phyloP scores from a whole-genome alignment of 148 eudicot species.

The Rhododendron ferrugineum region DNA sequence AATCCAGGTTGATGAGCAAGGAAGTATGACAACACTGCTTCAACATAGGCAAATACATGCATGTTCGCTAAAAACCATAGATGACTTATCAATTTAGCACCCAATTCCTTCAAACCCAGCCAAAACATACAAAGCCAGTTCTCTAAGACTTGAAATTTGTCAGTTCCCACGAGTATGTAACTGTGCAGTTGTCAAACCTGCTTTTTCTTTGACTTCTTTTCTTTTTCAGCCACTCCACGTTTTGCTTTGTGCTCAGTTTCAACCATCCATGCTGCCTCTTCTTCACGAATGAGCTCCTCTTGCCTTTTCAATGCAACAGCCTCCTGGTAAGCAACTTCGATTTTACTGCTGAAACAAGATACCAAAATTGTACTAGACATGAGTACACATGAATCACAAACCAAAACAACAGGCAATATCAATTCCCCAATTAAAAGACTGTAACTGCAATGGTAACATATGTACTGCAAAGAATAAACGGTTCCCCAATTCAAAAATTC shows the following conservation, averaged over 20 bases:
- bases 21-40: neutral
- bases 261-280: slow-evolving; percentile 83
- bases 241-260: slow-evolving; percentile 86
- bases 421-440: neutral
- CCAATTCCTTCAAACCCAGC: neutral
- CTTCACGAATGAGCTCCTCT: slow-evolving; percentile 99
- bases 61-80: neutral
- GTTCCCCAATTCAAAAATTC: neutral
- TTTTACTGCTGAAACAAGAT: slow-evolving; percentile 57
- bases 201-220: slow-evolving; percentile 87
- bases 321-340: slow-evolving; percentile 93
- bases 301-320: slow-evolving; percentile 97
- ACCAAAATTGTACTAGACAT: neutral
- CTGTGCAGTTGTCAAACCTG: slow-evolving; percentile 49
- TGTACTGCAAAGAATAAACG: neutral
- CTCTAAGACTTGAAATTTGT: neutral
- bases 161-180: neutral
- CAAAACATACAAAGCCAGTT: neutral
- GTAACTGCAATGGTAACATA: neutral
- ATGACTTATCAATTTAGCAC: neutral
- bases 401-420: neutral
- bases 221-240: slow-evolving; percentile 66
- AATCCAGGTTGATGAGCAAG: neutral
- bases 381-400: neutral
- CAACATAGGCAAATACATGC: neutral